These are phyloP conservation scores for Hortaea werneckii DNA, from an alignment of 2,329 filamentous ascomycete genomes.

Conservation along the genomic window DNA sequence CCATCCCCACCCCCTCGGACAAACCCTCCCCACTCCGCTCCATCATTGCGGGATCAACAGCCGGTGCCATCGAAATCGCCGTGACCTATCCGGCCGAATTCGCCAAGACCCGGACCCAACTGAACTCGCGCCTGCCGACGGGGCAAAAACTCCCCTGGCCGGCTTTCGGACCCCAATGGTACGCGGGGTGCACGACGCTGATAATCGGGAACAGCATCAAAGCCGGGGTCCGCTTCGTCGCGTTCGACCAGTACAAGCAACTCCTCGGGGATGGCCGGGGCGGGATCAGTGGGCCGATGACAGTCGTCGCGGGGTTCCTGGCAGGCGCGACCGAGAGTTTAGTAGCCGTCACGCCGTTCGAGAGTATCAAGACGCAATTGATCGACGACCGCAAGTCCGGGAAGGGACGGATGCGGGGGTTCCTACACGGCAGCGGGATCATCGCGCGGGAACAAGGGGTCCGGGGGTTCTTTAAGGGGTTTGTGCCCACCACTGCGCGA, in stretches of 20 bases:
- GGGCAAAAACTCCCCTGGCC: slow-evolving; percentile 90
- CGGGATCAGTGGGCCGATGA: slow-evolving; percentile 79
- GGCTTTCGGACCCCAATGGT: slow-evolving; percentile 89
- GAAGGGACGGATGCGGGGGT: slow-evolving; percentile 80
- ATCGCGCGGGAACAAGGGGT: slow-evolving; percentile 83
- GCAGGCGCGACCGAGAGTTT: slow-evolving; percentile 90
- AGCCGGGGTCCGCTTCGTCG: slow-evolving; percentile 90
- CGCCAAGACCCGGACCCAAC: slow-evolving; percentile 88
- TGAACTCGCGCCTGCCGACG: slow-evolving; percentile 73
- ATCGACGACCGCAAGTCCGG: slow-evolving; percentile 89
- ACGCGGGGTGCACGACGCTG: slow-evolving; percentile 91
- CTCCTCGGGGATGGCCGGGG: slow-evolving; percentile 74
- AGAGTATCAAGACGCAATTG: slow-evolving; percentile 97
- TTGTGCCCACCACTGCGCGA: slow-evolving; percentile 85
- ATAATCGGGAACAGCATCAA: slow-evolving; percentile 96
- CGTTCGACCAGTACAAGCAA: slow-evolving; percentile 88
- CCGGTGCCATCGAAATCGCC: slow-evolving; percentile 88
- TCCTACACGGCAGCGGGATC: slow-evolving; percentile 78
- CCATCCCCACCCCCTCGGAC: slow-evolving; percentile 15
- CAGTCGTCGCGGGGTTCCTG: slow-evolving; percentile 86
- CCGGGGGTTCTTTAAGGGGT: slow-evolving; percentile 91
- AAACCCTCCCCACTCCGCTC: slow-evolving; percentile 75
- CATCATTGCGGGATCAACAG: slow-evolving; percentile 84
- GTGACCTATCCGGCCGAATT: slow-evolving; percentile 96
- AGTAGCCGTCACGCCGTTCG: slow-evolving; percentile 88